Evolutionary conservation across 768 basidiomycete species (phyloP).

Genomic region (Pleurotus ostreatus): DNA sequence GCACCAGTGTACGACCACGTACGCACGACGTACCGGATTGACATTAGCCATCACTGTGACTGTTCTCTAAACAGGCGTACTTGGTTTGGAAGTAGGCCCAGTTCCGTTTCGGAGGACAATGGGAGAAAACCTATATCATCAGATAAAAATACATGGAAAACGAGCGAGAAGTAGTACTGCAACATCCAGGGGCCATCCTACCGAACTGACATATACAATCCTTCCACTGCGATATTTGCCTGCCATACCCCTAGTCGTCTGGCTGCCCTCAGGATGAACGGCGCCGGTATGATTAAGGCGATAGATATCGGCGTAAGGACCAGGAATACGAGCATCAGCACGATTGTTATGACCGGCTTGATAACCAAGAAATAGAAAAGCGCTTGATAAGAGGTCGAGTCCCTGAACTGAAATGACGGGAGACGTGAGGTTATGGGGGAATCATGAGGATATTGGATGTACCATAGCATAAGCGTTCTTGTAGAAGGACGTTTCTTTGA

Average conservation of each 20-base stretch:
- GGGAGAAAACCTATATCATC: too few relatives aligned
- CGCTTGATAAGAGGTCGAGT: slow-evolving; percentile 78
- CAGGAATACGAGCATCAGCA: slow-evolving; percentile 53
- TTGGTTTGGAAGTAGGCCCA: too few relatives aligned
- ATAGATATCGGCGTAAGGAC: slow-evolving; percentile 55
- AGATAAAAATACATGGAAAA: too few relatives aligned
- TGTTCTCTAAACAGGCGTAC: too few relatives aligned
- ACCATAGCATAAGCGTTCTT: slow-evolving; percentile 82
- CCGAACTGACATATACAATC: slow-evolving; percentile 44
- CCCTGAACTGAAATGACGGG: slow-evolving; percentile 57
- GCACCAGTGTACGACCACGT: too few relatives aligned
- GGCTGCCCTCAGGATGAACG: slow-evolving; percentile 60
- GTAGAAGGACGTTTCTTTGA: slow-evolving; percentile 70
- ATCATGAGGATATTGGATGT: slow-evolving; percentile 16
- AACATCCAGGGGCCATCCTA: slow-evolving; percentile 12
- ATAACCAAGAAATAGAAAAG: slow-evolving; percentile 87
- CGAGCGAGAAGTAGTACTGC: too few relatives aligned
- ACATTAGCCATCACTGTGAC: too few relatives aligned
- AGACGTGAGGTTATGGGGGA: not conserved
- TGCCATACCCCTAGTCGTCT: slow-evolving; percentile 76
- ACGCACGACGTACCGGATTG: too few relatives aligned
- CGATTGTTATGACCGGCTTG: slow-evolving; percentile 75
- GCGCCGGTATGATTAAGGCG: slow-evolving; percentile 61
- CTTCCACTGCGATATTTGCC: slow-evolving; percentile 78
- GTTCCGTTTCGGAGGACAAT: too few relatives aligned